Evolutionary conservation across 768 basidiomycete species (phyloP).

Genomic region (Boletus pseudopeckii): DNA sequence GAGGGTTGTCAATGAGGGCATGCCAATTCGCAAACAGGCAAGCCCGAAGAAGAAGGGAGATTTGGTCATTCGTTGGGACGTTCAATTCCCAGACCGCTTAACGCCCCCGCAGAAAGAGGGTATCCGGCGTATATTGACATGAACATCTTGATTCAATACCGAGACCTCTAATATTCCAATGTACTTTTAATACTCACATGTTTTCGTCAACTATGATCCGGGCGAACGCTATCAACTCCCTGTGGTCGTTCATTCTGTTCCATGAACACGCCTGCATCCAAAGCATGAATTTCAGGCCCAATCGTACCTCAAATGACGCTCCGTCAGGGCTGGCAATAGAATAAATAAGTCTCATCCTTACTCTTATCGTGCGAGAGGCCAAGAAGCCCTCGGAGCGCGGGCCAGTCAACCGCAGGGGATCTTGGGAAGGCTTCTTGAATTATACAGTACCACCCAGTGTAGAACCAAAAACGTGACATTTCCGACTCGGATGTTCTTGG

Average conservation of each 20-base stretch:
- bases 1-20: constrained; percentile 72
- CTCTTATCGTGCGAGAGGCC: neutral
- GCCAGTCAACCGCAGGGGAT: neutral
- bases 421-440: no score
- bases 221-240: neutral
- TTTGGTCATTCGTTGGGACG: constrained; percentile 76
- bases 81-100: constrained; percentile 77
- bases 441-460: neutral
- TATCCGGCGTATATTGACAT: constrained; percentile 62
- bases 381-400: neutral
- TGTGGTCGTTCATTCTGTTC: neutral
- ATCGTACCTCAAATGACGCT: neutral
- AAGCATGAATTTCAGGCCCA: no score
- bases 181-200: constrained; percentile 9
- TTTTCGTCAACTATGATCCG: constrained; percentile 2
- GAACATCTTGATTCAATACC: constrained; percentile 8
- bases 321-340: neutral
- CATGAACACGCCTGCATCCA: neutral
- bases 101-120: constrained; percentile 79
- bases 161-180: constrained; percentile 5
- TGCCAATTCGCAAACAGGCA: constrained; percentile 86
- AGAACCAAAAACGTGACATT: neutral
- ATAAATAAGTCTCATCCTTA: neutral
- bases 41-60: constrained; percentile 74
- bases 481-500: no score